A percentile compares a stretch with the other conserved stretches of the same genome.
Evolutionary conservation across 176 grass and related monocot genomes (phyloP).

Genomic region (Ananas comosus): DNA sequence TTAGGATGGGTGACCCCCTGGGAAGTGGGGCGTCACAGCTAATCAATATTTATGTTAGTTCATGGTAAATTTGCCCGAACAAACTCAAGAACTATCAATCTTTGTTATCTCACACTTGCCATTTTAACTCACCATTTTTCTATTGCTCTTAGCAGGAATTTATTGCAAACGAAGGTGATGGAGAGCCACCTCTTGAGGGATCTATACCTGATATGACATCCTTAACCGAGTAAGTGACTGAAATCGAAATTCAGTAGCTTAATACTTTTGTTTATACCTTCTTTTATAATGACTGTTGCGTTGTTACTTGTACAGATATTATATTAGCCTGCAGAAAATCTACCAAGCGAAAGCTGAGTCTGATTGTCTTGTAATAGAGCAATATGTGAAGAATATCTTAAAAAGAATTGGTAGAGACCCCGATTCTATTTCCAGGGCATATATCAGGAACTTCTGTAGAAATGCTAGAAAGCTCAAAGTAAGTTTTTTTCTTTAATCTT

Average conservation of each 20-base stretch:
- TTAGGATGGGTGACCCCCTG: no score
- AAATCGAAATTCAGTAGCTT: background rate
- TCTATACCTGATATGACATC: conserved; percentile 98
- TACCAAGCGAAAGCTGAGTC: conserved; percentile 87
- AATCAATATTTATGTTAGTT: background rate
- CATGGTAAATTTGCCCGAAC: background rate
- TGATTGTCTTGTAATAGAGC: conserved; percentile 60
- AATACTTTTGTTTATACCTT: background rate
- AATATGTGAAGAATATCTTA: conserved; percentile 55
- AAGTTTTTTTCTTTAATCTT: conserved; percentile 17
- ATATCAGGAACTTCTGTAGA: conserved; percentile 83
- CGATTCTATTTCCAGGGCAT: conserved; percentile 68
- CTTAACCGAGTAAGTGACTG: conserved; percentile 66
- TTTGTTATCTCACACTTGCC: background rate
- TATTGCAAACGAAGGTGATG: conserved; percentile 62
- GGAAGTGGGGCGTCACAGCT: no score
- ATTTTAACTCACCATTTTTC: conserved; percentile 12
- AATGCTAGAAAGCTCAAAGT: conserved; percentile 87
- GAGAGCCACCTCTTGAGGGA: conserved; percentile 90
- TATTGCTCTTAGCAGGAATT: conserved; percentile 53
- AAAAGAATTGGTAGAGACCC: conserved; percentile 67
- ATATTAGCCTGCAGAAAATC: conserved; percentile 87
- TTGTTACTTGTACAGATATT: conserved; percentile 45
- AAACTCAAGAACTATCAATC: background rate
- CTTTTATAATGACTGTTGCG: conserved; percentile 5